phyloP scores from a whole-genome alignment of 352 stramenopile genomes.

The Phytophthora crassamura region DNA sequence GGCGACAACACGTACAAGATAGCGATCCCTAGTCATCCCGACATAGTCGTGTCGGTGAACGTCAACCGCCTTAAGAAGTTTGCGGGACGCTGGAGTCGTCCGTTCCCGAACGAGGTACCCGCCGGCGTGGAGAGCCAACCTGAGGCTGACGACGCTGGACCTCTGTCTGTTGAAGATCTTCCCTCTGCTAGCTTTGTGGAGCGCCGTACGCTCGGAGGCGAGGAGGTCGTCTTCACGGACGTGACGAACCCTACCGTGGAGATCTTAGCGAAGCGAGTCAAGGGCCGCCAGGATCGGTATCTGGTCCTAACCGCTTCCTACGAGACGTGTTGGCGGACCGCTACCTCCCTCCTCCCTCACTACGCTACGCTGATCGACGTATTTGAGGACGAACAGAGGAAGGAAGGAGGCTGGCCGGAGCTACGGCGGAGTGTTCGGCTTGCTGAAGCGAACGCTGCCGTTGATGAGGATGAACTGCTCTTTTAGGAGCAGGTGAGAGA shows the following conservation, averaged over 20 bases:
- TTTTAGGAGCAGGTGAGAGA: conserved; percentile 2
- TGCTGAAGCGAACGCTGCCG: conserved; percentile 3
- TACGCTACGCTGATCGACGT: not conserved
- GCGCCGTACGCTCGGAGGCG: not conserved
- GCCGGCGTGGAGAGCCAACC: no score
- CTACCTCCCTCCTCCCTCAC: not conserved
- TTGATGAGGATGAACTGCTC: conserved; percentile 10
- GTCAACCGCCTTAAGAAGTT: conserved; percentile 7
- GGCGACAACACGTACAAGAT: not conserved
- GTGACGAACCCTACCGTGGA: not conserved
- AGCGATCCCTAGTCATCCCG: not conserved
- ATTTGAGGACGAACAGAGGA: not conserved
- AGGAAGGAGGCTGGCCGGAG: not conserved
- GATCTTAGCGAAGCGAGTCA: not conserved
- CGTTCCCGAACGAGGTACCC: no score
- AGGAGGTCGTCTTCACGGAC: not conserved
- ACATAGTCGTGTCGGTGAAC: not conserved
- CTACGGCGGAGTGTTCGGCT: conserved; percentile 4
- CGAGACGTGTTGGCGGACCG: not conserved
- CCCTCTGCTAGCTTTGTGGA: no score
- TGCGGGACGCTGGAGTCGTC: not conserved
- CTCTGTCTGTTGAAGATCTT: no score
- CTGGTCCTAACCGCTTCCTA: not conserved
- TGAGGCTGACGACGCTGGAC: no score
- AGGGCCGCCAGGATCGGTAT: not conserved